Conservation (phyloP, 1,139 yeast species). For the Suhomyces anneliseae region DNA sequence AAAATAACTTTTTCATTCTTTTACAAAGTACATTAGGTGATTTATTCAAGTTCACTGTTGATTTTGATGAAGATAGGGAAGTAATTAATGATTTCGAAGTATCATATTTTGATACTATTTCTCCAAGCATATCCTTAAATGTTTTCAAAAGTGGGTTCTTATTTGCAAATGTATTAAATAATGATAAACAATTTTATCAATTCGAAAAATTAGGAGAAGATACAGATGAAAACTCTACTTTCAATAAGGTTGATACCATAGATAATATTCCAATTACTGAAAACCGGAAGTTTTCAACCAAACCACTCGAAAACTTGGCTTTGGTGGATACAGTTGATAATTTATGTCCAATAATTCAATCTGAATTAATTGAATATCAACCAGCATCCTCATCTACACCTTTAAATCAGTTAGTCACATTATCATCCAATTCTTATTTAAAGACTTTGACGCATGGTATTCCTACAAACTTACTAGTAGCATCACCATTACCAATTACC, state of each 20-base stretch:
- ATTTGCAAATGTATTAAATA: slow-evolving; percentile 62
- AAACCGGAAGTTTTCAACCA: not conserved
- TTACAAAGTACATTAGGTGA: slow-evolving; percentile 76
- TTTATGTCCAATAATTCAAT: slow-evolving; percentile 58
- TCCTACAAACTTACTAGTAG: slow-evolving; percentile 60
- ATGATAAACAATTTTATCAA: slow-evolving; percentile 69
- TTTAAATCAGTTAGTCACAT: slow-evolving; percentile 35
- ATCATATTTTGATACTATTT: slow-evolving; percentile 73
- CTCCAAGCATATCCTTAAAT: slow-evolving; percentile 52
- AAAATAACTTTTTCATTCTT: slow-evolving; percentile 64
- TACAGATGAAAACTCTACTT: slow-evolving; percentile 1
- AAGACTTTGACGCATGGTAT: slow-evolving; percentile 60
- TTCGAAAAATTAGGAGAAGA: slow-evolving; percentile 69
- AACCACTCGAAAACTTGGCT: slow-evolving; percentile 55
- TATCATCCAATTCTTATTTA: slow-evolving; percentile 42
- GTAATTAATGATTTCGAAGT: slow-evolving; percentile 36
- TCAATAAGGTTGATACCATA: slow-evolving; percentile 1
- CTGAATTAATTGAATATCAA: slow-evolving; percentile 38
- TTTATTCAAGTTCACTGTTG: slow-evolving; percentile 65
- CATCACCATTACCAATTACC: slow-evolving; percentile 66
- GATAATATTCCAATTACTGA: slow-evolving; percentile 1
- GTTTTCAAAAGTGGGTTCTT: slow-evolving; percentile 77
- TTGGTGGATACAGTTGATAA: slow-evolving; percentile 54
- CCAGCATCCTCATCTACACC: slow-evolving; percentile 37
- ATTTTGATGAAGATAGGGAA: slow-evolving; percentile 37